Conservation (phyloP, 179 eudicot genomes). For the Silene coronaria region DNA sequence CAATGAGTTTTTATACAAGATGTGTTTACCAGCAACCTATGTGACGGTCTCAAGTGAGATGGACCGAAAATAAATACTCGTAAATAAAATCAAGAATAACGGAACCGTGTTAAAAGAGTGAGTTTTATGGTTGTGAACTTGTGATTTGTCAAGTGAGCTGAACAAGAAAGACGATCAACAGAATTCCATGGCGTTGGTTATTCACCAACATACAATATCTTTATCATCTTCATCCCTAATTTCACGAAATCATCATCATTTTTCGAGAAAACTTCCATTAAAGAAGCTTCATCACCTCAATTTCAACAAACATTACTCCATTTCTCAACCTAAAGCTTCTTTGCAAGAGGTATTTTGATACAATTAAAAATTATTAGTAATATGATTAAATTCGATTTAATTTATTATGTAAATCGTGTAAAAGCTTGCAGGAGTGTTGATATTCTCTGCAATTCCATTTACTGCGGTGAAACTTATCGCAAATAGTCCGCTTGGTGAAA, state of each 20-base stretch:
- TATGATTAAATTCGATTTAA: background rate
- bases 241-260: background rate
- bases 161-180: background rate
- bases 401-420: background rate
- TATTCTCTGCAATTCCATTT: conserved; percentile 94
- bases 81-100: too few species aligned
- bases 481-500: conserved; percentile 74
- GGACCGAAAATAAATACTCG: too few species aligned
- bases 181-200: conserved; percentile 18
- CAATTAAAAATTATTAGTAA: background rate
- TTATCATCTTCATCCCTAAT: conserved; percentile 9
- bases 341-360: conserved; percentile 68
- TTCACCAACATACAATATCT: background rate
- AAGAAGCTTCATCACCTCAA: conserved; percentile 1
- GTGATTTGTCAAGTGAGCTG: background rate
- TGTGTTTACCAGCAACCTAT: too few species aligned
- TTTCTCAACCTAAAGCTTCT: conserved; percentile 42
- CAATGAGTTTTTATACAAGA: too few species aligned
- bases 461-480: conserved; percentile 91
- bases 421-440: conserved; percentile 82
- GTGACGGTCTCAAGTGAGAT: too few species aligned
- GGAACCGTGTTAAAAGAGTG: too few species aligned
- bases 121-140: background rate
- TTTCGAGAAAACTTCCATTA: background rate
- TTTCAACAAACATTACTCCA: background rate